Conservation (phyloP, 2,329 filamentous ascomycete species). For the Cadophora gregata region DNA sequence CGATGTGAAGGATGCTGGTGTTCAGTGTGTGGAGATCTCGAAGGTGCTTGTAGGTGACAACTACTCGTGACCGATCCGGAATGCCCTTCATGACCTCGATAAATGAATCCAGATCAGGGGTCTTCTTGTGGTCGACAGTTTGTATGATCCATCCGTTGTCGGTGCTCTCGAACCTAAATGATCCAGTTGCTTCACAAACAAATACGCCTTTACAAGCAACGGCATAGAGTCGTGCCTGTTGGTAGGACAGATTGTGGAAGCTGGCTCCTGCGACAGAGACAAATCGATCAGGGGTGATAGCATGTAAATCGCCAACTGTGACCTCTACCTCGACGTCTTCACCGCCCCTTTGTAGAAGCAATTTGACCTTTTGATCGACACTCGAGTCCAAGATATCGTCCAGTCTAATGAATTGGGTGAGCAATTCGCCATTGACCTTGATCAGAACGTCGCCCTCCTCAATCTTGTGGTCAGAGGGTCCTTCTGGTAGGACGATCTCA, state of each 20-base stretch:
- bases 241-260: constrained; percentile 96
- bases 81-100: constrained; percentile 90
- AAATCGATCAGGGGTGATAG: constrained; percentile 94
- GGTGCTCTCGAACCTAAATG: constrained; percentile 90
- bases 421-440: constrained; percentile 89
- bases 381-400: constrained; percentile 91
- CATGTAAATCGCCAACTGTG: constrained; percentile 86
- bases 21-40: constrained; percentile 93
- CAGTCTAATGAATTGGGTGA: constrained; percentile 90
- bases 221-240: constrained; percentile 94
- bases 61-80: constrained; percentile 81
- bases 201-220: constrained; percentile 92
- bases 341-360: constrained; percentile 88
- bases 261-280: constrained; percentile 92
- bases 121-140: constrained; percentile 89
- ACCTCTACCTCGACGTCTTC: constrained; percentile 86
- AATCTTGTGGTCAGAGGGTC: constrained; percentile 84
- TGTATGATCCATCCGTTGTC: constrained; percentile 95
- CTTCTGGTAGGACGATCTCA: constrained; percentile 91
- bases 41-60: constrained; percentile 95
- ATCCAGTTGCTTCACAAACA: constrained; percentile 92
- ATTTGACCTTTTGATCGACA: constrained; percentile 77
- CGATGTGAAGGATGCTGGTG: constrained; percentile 89
- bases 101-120: constrained; percentile 85
- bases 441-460: constrained; percentile 94